Evolutionary conservation across 228 moss, liverwort and hornwort genomes (phyloP).

Genomic region (Sphagnum magellanicum): DNA sequence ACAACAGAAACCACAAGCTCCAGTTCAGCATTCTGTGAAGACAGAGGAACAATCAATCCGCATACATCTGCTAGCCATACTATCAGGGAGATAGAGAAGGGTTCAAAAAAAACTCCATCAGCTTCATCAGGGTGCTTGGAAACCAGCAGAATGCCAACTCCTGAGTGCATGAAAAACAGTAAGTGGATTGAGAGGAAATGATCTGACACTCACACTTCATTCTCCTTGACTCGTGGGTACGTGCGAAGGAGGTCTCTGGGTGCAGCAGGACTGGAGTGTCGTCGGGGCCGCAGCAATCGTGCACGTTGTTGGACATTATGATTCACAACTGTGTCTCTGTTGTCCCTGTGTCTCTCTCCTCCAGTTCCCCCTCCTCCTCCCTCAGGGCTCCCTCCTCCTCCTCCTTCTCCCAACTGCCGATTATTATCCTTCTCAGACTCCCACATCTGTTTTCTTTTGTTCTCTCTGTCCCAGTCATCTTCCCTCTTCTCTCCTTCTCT

Average conservation of each 20-base stretch:
- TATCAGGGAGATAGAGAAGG: background rate
- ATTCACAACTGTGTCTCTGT: conserved; percentile 56
- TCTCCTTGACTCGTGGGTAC: conserved; percentile 83
- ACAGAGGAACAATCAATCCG: background rate
- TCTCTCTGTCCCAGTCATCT: conserved; percentile 32
- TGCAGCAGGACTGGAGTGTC: conserved; percentile 44
- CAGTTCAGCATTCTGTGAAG: background rate
- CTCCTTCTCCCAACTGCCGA: conserved; percentile 56
- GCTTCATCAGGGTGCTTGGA: too few species aligned
- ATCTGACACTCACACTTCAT: conserved; percentile 32
- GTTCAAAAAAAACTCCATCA: too few species aligned
- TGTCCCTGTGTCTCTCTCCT: conserved; percentile 40
- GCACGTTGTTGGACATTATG: conserved; percentile 76
- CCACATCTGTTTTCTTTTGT: conserved; percentile 43
- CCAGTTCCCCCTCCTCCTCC: conserved; percentile 30
- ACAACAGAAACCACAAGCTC: background rate
- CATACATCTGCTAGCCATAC: background rate
- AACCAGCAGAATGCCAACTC: too few species aligned
- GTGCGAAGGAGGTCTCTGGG: conserved; percentile 63
- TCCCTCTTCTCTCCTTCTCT: conserved; percentile 33
- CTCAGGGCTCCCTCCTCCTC: conserved; percentile 39
- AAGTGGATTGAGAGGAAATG: too few species aligned
- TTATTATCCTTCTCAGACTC: conserved; percentile 50
- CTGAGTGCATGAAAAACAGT: too few species aligned
- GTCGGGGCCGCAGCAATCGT: conserved; percentile 81